phyloP scores from a whole-genome alignment of 768 basidiomycete species.

The Roridomyces roridus region DNA sequence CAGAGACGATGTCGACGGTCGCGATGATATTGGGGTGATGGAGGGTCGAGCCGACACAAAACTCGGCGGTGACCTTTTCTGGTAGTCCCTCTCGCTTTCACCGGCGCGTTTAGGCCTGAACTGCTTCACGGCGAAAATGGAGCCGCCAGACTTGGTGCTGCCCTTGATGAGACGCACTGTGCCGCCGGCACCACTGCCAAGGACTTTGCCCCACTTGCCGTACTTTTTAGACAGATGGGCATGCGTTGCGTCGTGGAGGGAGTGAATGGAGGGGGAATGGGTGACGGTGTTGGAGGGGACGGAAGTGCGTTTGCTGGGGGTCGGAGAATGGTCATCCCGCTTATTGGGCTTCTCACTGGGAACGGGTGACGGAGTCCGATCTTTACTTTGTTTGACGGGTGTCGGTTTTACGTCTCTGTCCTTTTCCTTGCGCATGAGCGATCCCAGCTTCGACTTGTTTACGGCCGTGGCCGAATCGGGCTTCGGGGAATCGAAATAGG shows the following conservation, averaged over 20 bases:
- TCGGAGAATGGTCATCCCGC: slow-evolving; percentile 19
- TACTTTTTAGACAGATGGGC: slow-evolving; percentile 98
- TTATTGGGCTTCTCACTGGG: slow-evolving; percentile 27
- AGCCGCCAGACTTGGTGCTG: slow-evolving; percentile 78
- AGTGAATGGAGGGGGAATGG: slow-evolving; percentile 47
- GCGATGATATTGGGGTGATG: slow-evolving; percentile 97
- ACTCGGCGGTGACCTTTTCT: slow-evolving; percentile 99
- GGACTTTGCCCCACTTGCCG: slow-evolving; percentile 96
- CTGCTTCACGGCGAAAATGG: slow-evolving; percentile 96
- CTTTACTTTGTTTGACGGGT: slow-evolving; percentile 49
- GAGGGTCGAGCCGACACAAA: slow-evolving; percentile 94
- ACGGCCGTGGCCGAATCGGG: neutral
- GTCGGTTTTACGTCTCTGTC: slow-evolving; percentile 17
- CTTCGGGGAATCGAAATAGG: slow-evolving; percentile 20
- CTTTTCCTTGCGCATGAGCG: slow-evolving; percentile 38
- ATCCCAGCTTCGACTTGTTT: slow-evolving; percentile 25
- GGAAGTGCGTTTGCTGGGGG: slow-evolving; percentile 31
- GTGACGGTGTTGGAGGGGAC: slow-evolving; percentile 30
- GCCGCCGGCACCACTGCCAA: slow-evolving; percentile 97
- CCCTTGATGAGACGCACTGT: slow-evolving; percentile 96
- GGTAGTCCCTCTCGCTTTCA: slow-evolving; percentile 95
- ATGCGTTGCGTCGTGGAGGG: slow-evolving; percentile 83
- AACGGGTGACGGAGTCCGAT: slow-evolving; percentile 46
- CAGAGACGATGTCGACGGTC: slow-evolving; percentile 97
- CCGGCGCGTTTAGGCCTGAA: slow-evolving; percentile 89